A percentile compares a stretch with the other conserved stretches of the same genome.
Conservation (phyloP, 202 grass and related monocot genomes). For the Tripidium arundinaceum region DNA sequence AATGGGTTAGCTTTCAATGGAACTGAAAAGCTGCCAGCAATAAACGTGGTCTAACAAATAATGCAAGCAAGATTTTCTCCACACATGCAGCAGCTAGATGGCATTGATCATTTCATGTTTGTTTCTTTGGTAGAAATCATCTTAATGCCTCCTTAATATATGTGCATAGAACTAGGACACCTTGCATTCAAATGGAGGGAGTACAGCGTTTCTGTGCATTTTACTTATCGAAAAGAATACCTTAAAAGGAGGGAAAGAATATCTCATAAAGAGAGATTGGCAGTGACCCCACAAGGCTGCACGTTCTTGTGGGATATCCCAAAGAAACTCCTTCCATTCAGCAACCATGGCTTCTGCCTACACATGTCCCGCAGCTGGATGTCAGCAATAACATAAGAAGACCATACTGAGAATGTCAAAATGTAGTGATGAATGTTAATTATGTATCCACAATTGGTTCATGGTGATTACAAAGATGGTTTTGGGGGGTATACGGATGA, state of each 20-base stretch:
- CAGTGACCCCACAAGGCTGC: slow-evolving; percentile 95
- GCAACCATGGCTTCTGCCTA: slow-evolving; percentile 97
- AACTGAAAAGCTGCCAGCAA: neutral
- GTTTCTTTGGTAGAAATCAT: neutral
- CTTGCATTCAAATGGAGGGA: neutral
- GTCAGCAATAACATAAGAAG: slow-evolving; percentile 21
- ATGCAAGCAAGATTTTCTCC: neutral
- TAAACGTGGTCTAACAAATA: neutral
- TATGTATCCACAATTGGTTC: neutral
- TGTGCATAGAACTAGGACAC: neutral
- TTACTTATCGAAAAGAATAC: slow-evolving; percentile 32
- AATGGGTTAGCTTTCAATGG: neutral
- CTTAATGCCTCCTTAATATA: neutral
- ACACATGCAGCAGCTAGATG: neutral
- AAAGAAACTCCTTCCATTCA: slow-evolving; percentile 98
- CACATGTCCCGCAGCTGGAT: slow-evolving; percentile 20
- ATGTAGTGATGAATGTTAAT: neutral
- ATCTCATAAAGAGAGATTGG: slow-evolving; percentile 82
- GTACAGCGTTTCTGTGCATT: slow-evolving; percentile 5
- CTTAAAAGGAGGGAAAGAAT: slow-evolving; percentile 78
- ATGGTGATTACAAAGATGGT: neutral
- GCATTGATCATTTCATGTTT: neutral
- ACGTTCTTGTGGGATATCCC: slow-evolving; percentile 97
- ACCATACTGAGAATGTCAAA: slow-evolving; percentile 14
- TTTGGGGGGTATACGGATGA: neutral